These are phyloP conservation scores for Chlamydomonas asymmetrica DNA, from an alignment of 139 green algal species.

Conservation along the genomic window DNA sequence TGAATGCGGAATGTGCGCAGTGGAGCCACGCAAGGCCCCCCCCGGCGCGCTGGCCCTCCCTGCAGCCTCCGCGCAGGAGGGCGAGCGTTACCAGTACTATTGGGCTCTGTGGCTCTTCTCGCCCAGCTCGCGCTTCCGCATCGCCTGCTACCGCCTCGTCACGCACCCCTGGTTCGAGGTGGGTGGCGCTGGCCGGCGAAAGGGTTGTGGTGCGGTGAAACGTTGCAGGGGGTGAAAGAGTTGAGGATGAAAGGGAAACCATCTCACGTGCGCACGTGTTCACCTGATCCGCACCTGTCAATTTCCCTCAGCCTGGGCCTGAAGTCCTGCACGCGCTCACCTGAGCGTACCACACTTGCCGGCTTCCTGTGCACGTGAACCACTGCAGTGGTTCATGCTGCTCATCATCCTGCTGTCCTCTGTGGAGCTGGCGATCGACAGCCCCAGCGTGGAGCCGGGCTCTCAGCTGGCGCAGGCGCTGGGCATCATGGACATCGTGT, in stretches of 20 bases:
- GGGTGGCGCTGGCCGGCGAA: not conserved
- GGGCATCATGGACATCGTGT: constrained; percentile 49
- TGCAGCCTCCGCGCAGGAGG: too few relatives aligned
- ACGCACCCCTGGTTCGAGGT: constrained; percentile 10
- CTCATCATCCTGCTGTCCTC: constrained; percentile 58
- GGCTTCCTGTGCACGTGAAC: too few relatives aligned
- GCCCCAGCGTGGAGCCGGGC: constrained; percentile 38
- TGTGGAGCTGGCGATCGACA: constrained; percentile 61
- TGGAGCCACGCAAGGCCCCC: too few relatives aligned
- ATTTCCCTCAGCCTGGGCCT: not conserved
- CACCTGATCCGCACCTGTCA: not conserved
- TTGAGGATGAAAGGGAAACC: not conserved
- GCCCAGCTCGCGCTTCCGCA: not conserved
- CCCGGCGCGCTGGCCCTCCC: too few relatives aligned
- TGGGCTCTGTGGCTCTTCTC: not conserved
- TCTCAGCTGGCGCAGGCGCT: constrained; percentile 29
- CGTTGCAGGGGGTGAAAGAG: not conserved
- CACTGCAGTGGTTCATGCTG: too few relatives aligned
- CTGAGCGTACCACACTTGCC: not conserved
- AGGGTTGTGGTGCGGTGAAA: not conserved
- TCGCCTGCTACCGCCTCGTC: not conserved
- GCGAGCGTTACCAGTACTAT: constrained; percentile 1
- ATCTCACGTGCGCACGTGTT: too few relatives aligned
- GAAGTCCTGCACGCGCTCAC: not conserved
- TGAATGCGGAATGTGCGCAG: too few relatives aligned